Percentiles rank a stretch among this genome's conserved stretches.
Conservation (phyloP, 371 early-diverging fungal species). For the Mortierella sp. region DNA sequence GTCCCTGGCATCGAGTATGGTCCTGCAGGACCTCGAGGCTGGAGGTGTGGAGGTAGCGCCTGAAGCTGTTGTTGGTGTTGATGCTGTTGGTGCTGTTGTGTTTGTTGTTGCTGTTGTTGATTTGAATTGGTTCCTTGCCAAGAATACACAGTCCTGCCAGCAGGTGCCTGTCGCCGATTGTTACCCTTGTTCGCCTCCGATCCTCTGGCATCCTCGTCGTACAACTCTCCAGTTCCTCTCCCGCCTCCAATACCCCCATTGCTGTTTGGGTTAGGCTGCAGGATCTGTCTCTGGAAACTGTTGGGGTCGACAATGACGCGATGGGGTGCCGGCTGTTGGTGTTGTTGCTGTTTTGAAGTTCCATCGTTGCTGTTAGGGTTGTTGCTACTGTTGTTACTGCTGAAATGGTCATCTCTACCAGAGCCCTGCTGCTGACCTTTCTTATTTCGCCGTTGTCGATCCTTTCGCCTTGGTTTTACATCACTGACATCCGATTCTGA, state of each 20-base stretch:
- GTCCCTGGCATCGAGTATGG: conserved; percentile 46
- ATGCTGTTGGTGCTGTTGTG: conserved; percentile 33
- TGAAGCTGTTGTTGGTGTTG: conserved; percentile 24
- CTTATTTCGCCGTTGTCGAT: conserved; percentile 30
- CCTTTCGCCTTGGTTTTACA: conserved; percentile 30
- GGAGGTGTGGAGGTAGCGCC: conserved; percentile 11
- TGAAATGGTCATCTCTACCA: conserved; percentile 23
- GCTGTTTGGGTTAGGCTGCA: conserved; percentile 37
- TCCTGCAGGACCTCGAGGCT: conserved; percentile 26
- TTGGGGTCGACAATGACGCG: conserved; percentile 54
- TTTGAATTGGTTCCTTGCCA: conserved; percentile 37
- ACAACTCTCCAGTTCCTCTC: conserved; percentile 19
- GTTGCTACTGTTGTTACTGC: conserved; percentile 24
- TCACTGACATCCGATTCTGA: conserved; percentile 29
- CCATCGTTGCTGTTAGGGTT: conserved; percentile 36
- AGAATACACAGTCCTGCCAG: conserved; percentile 49
- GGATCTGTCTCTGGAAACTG: conserved; percentile 51
- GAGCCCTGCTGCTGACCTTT: neutral
- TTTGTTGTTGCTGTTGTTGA: conserved; percentile 28
- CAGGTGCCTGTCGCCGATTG: conserved; percentile 40
- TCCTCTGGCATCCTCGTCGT: conserved; percentile 33
- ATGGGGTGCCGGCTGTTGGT: conserved; percentile 30
- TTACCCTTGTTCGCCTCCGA: conserved; percentile 19
- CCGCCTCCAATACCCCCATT: conserved; percentile 15
- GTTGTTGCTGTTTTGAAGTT: conserved; percentile 23